A percentile compares a stretch with the other conserved stretches of the same genome.
Evolutionary conservation across 306 rosid species (phyloP).

Genomic region (Corylus heterophylla): DNA sequence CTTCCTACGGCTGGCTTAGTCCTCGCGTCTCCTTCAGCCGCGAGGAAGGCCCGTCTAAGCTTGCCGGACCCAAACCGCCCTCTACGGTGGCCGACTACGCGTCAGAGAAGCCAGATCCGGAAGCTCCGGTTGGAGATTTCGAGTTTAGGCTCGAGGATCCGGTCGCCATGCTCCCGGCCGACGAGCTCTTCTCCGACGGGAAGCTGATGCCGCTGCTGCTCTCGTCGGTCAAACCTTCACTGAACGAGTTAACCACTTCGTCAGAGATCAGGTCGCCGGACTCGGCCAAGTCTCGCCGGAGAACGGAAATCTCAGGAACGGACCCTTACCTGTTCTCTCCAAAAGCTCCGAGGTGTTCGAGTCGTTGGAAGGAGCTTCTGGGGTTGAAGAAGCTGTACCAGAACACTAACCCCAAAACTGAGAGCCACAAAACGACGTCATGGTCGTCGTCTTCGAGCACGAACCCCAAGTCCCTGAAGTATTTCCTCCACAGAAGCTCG

Average conservation of each 20-base stretch:
- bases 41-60: slow-evolving; percentile 28
- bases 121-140: slow-evolving; percentile 48
- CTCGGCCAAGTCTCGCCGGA: slow-evolving; percentile 32
- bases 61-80: slow-evolving; percentile 14
- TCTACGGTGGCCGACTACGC: slow-evolving; percentile 2
- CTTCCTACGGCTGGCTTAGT: slow-evolving; percentile 65
- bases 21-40: slow-evolving; percentile 59
- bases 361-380: slow-evolving; percentile 86
- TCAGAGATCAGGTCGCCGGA: slow-evolving; percentile 35
- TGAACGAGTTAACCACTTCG: slow-evolving; percentile 3
- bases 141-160: slow-evolving; percentile 90
- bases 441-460: slow-evolving; percentile 16
- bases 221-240: slow-evolving; percentile 37
- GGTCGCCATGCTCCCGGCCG: slow-evolving; percentile 85
- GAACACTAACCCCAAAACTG: slow-evolving; percentile 40
- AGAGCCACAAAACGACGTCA: slow-evolving; percentile 45
- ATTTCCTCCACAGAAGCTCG: slow-evolving; percentile 61
- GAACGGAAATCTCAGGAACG: slow-evolving; percentile 28
- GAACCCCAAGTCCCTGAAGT: slow-evolving; percentile 53
- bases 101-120: slow-evolving; percentile 49
- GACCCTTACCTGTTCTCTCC: slow-evolving; percentile 83
- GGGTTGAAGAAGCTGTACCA: slow-evolving; percentile 73
- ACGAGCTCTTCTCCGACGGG: slow-evolving; percentile 85
- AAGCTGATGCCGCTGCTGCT: slow-evolving; percentile 80
- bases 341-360: slow-evolving; percentile 95